Percentiles rank a stretch among this genome's conserved stretches.
Evolutionary conservation across 495 filamentous ascomycete genomes (phyloP).

Genomic region (Massariosphaeria phaeospora): DNA sequence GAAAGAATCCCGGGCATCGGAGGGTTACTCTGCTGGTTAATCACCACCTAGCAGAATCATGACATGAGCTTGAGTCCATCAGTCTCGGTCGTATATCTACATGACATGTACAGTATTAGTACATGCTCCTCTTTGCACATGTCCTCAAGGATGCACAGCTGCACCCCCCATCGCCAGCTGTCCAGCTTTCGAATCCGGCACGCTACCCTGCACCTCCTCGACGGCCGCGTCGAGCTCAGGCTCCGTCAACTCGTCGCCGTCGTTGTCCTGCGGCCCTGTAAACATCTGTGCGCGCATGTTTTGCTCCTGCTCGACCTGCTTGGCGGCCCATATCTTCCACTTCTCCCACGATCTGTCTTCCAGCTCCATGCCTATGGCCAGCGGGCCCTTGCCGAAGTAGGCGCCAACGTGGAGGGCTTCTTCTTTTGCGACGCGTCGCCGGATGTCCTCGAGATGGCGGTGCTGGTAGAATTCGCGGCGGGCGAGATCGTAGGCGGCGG

Average conservation of each 20-base stretch:
- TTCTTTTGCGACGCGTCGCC: conserved; percentile 77
- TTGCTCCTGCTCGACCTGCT: conserved; percentile 47
- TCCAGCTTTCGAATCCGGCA: conserved; percentile 29
- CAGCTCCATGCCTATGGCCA: conserved; percentile 74
- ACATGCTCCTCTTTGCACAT: not conserved
- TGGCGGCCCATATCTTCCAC: conserved; percentile 77
- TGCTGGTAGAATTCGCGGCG: conserved; percentile 86
- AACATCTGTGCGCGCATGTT: conserved; percentile 34
- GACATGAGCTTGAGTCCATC: no score
- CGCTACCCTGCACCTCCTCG: conserved; percentile 11
- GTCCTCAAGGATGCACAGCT: conserved; percentile 26
- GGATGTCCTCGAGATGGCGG: conserved; percentile 75
- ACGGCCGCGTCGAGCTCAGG: conserved; percentile 2
- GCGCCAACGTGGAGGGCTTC: conserved; percentile 83
- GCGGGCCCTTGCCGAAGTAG: conserved; percentile 68
- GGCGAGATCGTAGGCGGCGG: conserved; percentile 76
- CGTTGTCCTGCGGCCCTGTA: conserved; percentile 25
- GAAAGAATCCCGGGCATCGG: no score
- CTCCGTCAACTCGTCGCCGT: conserved; percentile 1
- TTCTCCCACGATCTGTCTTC: conserved; percentile 71
- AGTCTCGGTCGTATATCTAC: conserved; percentile 15
- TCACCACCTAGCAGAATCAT: no score
- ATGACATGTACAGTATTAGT: conserved; percentile 9
- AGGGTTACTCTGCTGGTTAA: no score
- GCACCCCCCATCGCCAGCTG: conserved; percentile 33